These are phyloP conservation scores for Clathrospora elynae DNA, from an alignment of 2,329 filamentous ascomycete species.

Conservation along the genomic window DNA sequence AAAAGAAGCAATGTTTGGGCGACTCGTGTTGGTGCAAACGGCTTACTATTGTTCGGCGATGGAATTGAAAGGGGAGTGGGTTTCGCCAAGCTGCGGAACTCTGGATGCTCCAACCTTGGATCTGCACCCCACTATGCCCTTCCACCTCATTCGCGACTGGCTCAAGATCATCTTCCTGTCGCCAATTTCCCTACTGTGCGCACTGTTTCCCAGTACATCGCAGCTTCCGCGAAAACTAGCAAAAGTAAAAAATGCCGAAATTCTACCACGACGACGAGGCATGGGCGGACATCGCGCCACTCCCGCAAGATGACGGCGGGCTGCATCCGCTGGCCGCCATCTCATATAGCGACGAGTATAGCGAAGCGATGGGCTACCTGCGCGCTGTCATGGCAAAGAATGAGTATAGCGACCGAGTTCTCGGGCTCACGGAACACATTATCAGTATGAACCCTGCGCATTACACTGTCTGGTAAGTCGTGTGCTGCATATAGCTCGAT, in stretches of 20 bases:
- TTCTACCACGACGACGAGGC: constrained; percentile 69
- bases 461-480: constrained; percentile 86
- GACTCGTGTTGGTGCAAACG: constrained; percentile 1
- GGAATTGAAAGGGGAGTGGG: constrained; percentile 14
- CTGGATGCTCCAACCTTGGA: constrained; percentile 9
- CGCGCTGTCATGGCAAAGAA: constrained; percentile 89
- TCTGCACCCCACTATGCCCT: constrained; percentile 25
- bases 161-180: constrained; percentile 16
- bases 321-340: constrained; percentile 83
- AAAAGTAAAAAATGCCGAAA: constrained; percentile 28
- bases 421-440: constrained; percentile 84
- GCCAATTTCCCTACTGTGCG: constrained; percentile 17
- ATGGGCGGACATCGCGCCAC: constrained; percentile 84
- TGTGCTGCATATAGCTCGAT: not conserved
- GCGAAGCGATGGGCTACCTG: constrained; percentile 90
- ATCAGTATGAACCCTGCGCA: constrained; percentile 94
- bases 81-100: constrained; percentile 20
- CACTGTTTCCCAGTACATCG: constrained; percentile 8
- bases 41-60: constrained; percentile 26
- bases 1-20: not conserved
- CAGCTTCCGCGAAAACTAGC: not conserved
- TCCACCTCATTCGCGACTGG: constrained; percentile 25
- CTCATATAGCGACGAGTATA: constrained; percentile 86
- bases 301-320: constrained; percentile 81
- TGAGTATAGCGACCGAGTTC: constrained; percentile 78